Conservation (phyloP, 176 grass and related monocot species). For the Cocos nucifera region DNA sequence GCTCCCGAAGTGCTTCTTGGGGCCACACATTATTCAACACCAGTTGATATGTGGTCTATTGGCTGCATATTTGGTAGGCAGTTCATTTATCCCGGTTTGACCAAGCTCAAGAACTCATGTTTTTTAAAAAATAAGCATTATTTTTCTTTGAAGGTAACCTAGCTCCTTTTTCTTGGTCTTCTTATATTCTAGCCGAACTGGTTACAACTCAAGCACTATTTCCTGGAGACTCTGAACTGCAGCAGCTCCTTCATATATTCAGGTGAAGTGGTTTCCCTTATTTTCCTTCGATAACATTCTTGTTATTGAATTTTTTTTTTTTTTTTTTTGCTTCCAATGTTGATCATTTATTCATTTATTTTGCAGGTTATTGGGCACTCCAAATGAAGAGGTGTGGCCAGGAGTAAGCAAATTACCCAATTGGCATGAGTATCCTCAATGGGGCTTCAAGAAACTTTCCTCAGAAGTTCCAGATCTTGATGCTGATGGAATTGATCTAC, state of each 20-base stretch:
- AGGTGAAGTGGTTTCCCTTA: conserved; percentile 28
- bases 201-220: conserved; percentile 67
- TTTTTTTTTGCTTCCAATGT: background rate
- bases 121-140: no score
- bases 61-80: conserved; percentile 84
- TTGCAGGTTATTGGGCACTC: conserved; percentile 77
- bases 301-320: background rate
- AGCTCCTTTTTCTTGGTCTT: background rate
- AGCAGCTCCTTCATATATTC: conserved; percentile 96
- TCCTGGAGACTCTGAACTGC: conserved; percentile 77
- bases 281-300: background rate
- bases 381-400: conserved; percentile 80
- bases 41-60: conserved; percentile 91
- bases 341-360: background rate
- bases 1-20: conserved; percentile 90
- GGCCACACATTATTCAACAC: conserved; percentile 72
- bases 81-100: no score
- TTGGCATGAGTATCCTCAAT: conserved; percentile 92
- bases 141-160: no score
- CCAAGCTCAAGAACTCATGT: no score
- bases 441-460: conserved; percentile 47
- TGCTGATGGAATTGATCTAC: conserved; percentile 54
- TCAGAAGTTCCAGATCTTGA: conserved; percentile 49
- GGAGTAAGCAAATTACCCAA: conserved; percentile 69
- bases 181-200: conserved; percentile 57